Evolutionary conservation across 345 rosid species (phyloP).

Genomic region (Excoecaria agallocha): DNA sequence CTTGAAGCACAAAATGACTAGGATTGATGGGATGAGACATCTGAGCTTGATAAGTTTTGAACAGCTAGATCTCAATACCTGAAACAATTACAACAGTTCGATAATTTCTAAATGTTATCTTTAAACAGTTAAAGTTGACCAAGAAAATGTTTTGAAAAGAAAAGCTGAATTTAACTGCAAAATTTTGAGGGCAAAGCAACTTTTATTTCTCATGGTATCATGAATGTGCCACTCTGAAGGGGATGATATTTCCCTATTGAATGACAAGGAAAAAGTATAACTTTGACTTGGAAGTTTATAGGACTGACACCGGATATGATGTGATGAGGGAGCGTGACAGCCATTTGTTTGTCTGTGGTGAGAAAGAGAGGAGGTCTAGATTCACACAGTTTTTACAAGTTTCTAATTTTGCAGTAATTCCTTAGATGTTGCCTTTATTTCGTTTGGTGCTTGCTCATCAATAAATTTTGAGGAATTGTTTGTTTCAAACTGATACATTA

Average conservation of each 20-base stretch:
- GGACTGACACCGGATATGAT: neutral
- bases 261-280: neutral
- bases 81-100: neutral
- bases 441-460: neutral
- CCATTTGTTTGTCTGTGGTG: neutral
- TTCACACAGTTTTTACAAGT: neutral
- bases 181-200: too few relatives aligned
- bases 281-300: neutral
- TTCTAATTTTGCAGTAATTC: neutral
- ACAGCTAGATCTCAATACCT: neutral
- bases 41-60: neutral
- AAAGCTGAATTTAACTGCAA: neutral
- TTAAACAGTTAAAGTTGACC: neutral
- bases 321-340: neutral
- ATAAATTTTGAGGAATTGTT: conserved; percentile 3
- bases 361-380: neutral
- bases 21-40: conserved; percentile 1
- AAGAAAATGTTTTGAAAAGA: too few relatives aligned
- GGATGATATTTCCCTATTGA: neutral
- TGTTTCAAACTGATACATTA: conserved; percentile 24
- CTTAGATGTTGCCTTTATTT: neutral
- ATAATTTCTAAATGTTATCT: neutral
- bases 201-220: neutral
- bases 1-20: neutral
- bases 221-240: neutral